Evolutionary conservation across 169 alveolate genomes (phyloP).

Genomic region (Eimeria nieschulzi): DNA sequence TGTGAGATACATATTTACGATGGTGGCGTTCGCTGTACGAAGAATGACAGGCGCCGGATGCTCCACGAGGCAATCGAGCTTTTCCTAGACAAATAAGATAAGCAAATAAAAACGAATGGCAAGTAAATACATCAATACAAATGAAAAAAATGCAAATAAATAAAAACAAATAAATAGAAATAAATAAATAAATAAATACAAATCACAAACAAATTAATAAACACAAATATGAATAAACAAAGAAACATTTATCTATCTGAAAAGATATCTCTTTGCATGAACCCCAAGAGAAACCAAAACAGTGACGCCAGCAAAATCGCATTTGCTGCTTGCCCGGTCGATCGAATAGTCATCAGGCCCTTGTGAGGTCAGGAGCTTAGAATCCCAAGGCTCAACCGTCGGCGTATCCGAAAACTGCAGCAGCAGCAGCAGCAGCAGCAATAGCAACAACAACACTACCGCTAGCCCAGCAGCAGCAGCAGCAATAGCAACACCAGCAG

Average conservation of each 20-base stretch:
- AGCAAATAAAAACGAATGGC: too few relatives aligned
- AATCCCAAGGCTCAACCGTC: background rate
- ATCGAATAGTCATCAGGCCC: too few relatives aligned
- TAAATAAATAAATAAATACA: background rate
- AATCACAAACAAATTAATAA: background rate
- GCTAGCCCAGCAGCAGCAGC: background rate
- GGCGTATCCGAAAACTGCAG: background rate
- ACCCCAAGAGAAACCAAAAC: too few relatives aligned
- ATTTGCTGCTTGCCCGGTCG: too few relatives aligned
- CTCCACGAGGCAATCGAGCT: constrained; percentile 79
- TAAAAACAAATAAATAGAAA: background rate
- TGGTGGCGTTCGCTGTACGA: constrained; percentile 72
- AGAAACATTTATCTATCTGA: too few relatives aligned
- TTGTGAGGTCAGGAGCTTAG: too few relatives aligned
- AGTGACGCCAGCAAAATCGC: too few relatives aligned
- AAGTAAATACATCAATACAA: background rate
- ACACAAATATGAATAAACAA: background rate
- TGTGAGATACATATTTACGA: constrained; percentile 85
- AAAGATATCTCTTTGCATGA: background rate
- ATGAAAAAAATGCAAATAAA: background rate
- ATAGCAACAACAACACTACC: background rate
- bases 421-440: constrained; percentile 1
- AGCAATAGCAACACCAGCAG: background rate
- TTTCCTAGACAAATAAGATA: background rate
- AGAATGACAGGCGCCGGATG: constrained; percentile 90